A percentile compares a stretch with the other conserved stretches of the same genome.
phyloP scores from a whole-genome alignment of 139 green algal genomes.

The Zygnema circumcarinatum region DNA sequence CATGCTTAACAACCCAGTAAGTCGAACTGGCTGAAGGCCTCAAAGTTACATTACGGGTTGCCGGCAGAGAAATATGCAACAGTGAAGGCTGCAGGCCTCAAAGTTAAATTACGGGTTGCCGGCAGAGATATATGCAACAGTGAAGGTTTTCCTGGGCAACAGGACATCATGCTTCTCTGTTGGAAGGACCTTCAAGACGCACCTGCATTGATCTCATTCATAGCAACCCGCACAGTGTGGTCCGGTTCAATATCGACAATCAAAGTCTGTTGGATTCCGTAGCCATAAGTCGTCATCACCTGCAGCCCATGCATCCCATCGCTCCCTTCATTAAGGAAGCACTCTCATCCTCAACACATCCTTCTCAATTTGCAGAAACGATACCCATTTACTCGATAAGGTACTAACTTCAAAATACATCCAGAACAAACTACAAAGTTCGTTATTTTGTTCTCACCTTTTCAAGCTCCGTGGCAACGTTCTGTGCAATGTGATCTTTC shows the following conservation, averaged over 20 bases:
- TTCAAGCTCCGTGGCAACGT: slow-evolving; percentile 76
- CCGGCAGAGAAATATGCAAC: not conserved
- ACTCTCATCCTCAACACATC: no score
- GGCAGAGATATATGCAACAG: not conserved
- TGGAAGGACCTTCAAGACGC: not conserved
- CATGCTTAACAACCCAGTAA: no score
- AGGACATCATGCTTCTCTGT: not conserved
- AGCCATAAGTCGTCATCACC: slow-evolving; percentile 84
- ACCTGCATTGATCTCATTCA: slow-evolving; percentile 90
- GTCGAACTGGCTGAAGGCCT: no score
- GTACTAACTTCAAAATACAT: no score
- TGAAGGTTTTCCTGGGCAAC: not conserved
- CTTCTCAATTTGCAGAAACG: no score
- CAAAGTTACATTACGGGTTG: no score
- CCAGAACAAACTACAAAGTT: no score
- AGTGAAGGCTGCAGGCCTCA: not conserved
- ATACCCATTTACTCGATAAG: no score
- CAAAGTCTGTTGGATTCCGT: slow-evolving; percentile 85
- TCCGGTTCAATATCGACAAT: slow-evolving; percentile 72
- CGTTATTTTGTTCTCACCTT: no score
- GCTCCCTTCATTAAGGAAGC: no score
- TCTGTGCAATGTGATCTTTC: slow-evolving; percentile 89
- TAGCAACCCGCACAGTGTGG: slow-evolving; percentile 69
- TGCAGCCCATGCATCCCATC: no score
- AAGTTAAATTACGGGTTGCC: not conserved